Percentiles rank a stretch among this genome's conserved stretches.
These are phyloP conservation scores for Samsoniella hepiali DNA, from an alignment of 2,329 filamentous ascomycete genomes.

Conservation along the genomic window DNA sequence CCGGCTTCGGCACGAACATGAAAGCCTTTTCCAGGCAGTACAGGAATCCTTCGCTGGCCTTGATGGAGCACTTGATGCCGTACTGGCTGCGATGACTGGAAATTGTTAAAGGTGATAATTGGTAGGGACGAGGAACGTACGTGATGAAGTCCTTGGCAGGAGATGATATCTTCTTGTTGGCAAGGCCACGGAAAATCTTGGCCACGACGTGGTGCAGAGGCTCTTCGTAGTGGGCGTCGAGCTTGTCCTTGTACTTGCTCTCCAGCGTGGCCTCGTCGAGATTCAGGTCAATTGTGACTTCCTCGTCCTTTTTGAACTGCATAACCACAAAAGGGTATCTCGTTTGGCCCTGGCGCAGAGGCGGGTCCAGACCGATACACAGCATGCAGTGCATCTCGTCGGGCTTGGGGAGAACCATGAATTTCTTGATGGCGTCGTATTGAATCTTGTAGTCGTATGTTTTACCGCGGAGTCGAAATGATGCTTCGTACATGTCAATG, in stretches of 20 bases:
- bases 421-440: constrained; percentile 97
- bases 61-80: constrained; percentile 99
- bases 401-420: constrained; percentile 97
- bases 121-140: constrained; percentile 36
- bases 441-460: constrained; percentile 99
- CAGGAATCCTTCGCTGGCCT: constrained; percentile 94
- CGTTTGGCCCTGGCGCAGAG: constrained; percentile 93
- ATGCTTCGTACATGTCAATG: constrained; percentile 98
- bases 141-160: constrained; percentile 92
- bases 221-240: constrained; percentile 86
- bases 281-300: constrained; percentile 94
- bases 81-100: constrained; percentile 80
- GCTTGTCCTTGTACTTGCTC: constrained; percentile 81
- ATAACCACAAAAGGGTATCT: constrained; percentile 98
- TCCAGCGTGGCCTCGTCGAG: constrained; percentile 87
- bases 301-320: constrained; percentile 97
- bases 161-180: constrained; percentile 90
- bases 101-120: neutral
- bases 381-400: constrained; percentile 96
- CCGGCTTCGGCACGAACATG: constrained; percentile 98
- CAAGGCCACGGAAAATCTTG: constrained; percentile 90
- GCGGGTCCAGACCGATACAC: constrained; percentile 89
- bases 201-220: constrained; percentile 91
- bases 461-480: constrained; percentile 94
- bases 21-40: constrained; percentile 98